These are phyloP conservation scores for Neurospora sp. DNA, from an alignment of 495 filamentous ascomycete species.

Conservation along the genomic window DNA sequence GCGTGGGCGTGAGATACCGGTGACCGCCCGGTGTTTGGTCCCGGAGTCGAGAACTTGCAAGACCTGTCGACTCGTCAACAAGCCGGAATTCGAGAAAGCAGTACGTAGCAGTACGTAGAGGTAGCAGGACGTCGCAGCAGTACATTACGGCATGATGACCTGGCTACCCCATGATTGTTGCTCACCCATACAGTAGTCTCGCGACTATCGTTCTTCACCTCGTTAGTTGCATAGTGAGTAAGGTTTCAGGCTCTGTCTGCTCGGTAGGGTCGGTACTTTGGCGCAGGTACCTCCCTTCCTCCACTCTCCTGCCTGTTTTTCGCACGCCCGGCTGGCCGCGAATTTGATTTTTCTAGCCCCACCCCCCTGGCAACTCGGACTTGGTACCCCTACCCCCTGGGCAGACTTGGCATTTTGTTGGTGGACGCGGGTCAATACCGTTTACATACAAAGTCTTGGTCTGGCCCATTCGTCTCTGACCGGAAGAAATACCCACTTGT, in stretches of 20 bases:
- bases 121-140: background rate
- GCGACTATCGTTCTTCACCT: background rate
- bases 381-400: conserved; percentile 1
- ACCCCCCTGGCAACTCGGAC: conserved; percentile 1
- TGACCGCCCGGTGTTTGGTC: background rate
- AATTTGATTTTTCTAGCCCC: background rate
- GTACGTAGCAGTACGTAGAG: background rate
- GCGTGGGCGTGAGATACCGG: background rate
- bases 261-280: background rate
- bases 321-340: background rate
- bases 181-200: background rate
- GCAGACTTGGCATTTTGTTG: background rate
- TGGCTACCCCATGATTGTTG: background rate
- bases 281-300: background rate
- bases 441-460: conserved; percentile 9
- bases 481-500: background rate
- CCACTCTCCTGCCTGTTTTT: background rate
- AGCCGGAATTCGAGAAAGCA: background rate
- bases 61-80: background rate
- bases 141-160: background rate
- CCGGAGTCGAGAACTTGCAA: background rate
- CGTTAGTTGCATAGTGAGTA: background rate
- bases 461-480: conserved; percentile 9
- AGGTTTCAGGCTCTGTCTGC: background rate
- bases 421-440: conserved; percentile 1